Conservation (phyloP, 2,329 filamentous ascomycete species). For the Leptographium radiaticola region DNA sequence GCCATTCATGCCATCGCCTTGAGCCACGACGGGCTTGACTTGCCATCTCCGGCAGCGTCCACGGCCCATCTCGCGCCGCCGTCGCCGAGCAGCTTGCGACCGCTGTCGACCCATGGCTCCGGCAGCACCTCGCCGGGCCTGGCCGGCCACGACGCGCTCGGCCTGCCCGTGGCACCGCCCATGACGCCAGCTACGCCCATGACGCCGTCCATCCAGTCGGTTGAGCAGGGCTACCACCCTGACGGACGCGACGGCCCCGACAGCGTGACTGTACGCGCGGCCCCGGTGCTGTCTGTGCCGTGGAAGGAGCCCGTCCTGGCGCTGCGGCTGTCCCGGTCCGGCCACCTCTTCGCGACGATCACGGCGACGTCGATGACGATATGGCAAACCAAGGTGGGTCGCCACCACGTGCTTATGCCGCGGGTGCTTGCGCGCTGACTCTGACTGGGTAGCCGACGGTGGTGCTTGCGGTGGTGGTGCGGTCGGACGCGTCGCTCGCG, state of each 20-base stretch:
- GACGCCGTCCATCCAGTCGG: constrained; percentile 44
- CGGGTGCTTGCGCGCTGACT: background rate
- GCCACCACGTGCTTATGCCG: background rate
- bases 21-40: constrained; percentile 46
- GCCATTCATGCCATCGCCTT: constrained; percentile 35
- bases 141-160: constrained; percentile 21
- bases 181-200: constrained; percentile 33
- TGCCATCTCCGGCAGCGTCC: constrained; percentile 13
- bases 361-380: constrained; percentile 77
- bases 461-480: constrained; percentile 70
- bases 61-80: background rate
- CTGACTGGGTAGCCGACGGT: constrained; percentile 57
- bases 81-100: constrained; percentile 14
- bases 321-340: constrained; percentile 63
- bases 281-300: constrained; percentile 20
- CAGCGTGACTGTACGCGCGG: constrained; percentile 14
- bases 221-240: constrained; percentile 38
- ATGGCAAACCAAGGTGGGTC: constrained; percentile 80
- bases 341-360: constrained; percentile 76
- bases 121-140: constrained; percentile 12
- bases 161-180: constrained; percentile 20
- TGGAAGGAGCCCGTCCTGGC: constrained; percentile 56
- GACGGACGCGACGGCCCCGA: constrained; percentile 17
- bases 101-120: background rate
- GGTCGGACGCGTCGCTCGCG: constrained; percentile 65